Percentiles rank a stretch among this genome's conserved stretches.
Conservation (phyloP, 108 stramenopile genomes). For the Discostella pseudostelligera region DNA sequence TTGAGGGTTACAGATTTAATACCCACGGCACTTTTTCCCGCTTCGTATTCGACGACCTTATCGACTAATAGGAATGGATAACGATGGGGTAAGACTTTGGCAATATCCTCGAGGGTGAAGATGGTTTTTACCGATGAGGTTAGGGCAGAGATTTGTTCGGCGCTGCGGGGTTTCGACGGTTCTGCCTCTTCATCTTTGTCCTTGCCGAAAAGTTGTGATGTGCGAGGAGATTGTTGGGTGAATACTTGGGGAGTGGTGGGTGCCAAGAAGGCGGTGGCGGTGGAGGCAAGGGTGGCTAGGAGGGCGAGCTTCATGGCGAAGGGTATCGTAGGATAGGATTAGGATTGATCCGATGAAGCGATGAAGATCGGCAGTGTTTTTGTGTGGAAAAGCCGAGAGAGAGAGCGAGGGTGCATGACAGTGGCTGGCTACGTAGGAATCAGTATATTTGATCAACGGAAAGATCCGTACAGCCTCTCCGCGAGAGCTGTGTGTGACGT, state of each 20-base stretch:
- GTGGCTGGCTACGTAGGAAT: no score
- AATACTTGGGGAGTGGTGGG: slow-evolving; percentile 13
- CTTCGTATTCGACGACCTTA: slow-evolving; percentile 91
- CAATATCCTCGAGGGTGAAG: slow-evolving; percentile 88
- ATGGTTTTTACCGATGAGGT: slow-evolving; percentile 69
- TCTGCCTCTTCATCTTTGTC: slow-evolving; percentile 17
- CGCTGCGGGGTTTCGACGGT: slow-evolving; percentile 37
- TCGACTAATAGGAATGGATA: slow-evolving; percentile 91
- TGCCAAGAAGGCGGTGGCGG: slow-evolving; percentile 52
- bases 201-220: slow-evolving; percentile 23
- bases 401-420: no score
- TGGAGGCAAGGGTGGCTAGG: slow-evolving; percentile 38
- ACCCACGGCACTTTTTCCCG: slow-evolving; percentile 92
- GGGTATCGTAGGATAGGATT: not conserved
- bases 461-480: not conserved
- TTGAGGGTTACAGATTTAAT: slow-evolving; percentile 94
- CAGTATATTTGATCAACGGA: no score
- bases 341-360: not conserved
- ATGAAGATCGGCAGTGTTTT: not conserved
- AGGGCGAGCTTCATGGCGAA: slow-evolving; percentile 56
- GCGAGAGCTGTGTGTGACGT: not conserved
- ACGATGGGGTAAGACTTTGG: slow-evolving; percentile 90
- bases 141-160: slow-evolving; percentile 66
- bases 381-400: no score
- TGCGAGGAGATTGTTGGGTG: not conserved